Evolutionary conservation across 108 stramenopile genomes (phyloP), one percentile per base, ranked within the genome.

Genomic region (Pseudonitzschia multiseries): DNA sequence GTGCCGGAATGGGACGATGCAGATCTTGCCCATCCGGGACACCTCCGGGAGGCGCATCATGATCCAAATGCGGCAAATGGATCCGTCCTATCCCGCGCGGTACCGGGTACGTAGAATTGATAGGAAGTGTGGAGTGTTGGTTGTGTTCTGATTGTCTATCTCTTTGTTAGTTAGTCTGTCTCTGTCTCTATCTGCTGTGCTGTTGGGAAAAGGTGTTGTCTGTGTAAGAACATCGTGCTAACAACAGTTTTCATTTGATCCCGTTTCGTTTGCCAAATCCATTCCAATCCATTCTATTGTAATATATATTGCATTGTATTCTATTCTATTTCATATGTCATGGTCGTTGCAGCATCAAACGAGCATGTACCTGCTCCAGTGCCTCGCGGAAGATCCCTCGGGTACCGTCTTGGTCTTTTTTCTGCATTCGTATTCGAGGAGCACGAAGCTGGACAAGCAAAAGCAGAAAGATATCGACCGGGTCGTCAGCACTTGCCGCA

Each of bases 21-120:
- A 74, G 50, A 48, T 80, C 1, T 50, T 80, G 15, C 73, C 79
- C 12, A 43, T 24, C 12, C 57, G 73, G 28, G 79, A 80, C 65
- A 44, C 64, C 13, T 27, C 69, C 0, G 79, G 79, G 24, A 50
- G 79, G 53, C 42, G 50, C 9, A 67, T 80, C 8, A 57, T 75
- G 22, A 54, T 21, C 2, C 46, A 28, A 6, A 33, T 59, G 0
- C 24, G 57, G 14, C 3, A 27, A 3, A 14, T 59, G 4, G 57
- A 31, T 6, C 21, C 24, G 9, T 48, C 9, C 46, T 8, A 1
- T 26, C 21, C n/a, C 13, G 2, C 24, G 13, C 24, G 13, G 20
- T 56, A 8, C 2, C 26, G 54, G 24, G 54, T 56, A 56, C 13
- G 54, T 56, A 48, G 9, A 36, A 6, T n/a, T n/a, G n/a, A n/a